Evolutionary conservation across 2,329 filamentous ascomycete species (phyloP), one percentile per base, ranked within the genome.

Genomic region (Pyricularia pennisetigena): DNA sequence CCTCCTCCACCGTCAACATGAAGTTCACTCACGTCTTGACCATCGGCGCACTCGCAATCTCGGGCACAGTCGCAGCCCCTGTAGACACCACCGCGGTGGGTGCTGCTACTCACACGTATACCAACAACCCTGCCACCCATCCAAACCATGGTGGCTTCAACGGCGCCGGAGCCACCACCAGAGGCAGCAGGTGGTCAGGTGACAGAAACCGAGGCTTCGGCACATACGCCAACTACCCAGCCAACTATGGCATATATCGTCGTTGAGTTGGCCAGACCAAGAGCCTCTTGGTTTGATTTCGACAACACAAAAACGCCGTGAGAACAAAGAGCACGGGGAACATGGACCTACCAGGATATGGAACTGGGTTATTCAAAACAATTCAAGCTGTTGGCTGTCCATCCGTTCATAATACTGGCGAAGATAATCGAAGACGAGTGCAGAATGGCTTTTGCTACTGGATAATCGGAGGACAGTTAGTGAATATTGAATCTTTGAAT

Each of bases 191-290:
- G 30, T 65, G 64, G 23, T 16, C 7, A 23, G 57, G n/a, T 24
- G 35, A 16, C 8, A 16, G 29, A 28, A 6, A 23, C 30, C 41
- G 63, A 12, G 26, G 16, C 49, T 66, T 54, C 64, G 68, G 64
- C 30, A 49, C 26, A 2, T 59, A 59, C 54, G 24, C 54, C 14
- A 59, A 59, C n/a, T 66, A 66, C 54, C 59, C 67, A 12, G 61
- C 28, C 64, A 59, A 14, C 23, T 71, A 72, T 54, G 69, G 69
- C 49, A 57, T 66, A 29, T 71, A 70, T 67, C 66, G 67, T 26
- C 67, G 71, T 54, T 70, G 66, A 65, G 54, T 70, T n/a, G 65
- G 66, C 23, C 65, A 63, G 63, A 57, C 69, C 63, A 70, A 69
- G 67, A 65, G n/a, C 54, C 26, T 67, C 57, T 67, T 71, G 23